Base-by-base conservation (phyloP, 2,329 filamentous ascomycete genomes). In the Raffaelea ambrosiae region DNA sequence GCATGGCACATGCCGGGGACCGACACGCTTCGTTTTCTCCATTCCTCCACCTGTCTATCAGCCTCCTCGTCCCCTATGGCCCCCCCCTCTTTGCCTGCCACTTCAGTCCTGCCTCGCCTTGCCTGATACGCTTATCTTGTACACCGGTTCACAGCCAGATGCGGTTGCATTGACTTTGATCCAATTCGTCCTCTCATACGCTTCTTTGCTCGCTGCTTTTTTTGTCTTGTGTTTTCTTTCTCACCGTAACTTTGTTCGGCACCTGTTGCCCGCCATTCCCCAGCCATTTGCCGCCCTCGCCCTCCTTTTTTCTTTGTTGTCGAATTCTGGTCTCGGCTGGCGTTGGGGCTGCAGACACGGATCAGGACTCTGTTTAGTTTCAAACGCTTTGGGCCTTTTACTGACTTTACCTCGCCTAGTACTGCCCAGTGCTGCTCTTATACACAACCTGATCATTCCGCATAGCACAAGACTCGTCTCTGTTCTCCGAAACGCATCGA, bases 191-290 rank as follows among this genome's bases (percentile, higher is more conserved):
- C 35, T 38, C 35, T 38, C 8, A 38, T 29, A 23, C 21, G 13
- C 23, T 42, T 42, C n/a, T 29, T 29, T 42, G 5, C 11, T 41
- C 35, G 18, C 35, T 38, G 20, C 40, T 43, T 19, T 43, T n/a
- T n/a, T n/a, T n/a, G n/a, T n/a, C n/a, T n/a, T 7, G 5, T 43
- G 20, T 43, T 21, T 20, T 20, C 38, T 40, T 29, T n/a, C 22
- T 43, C 41, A 43, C 41, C 41, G 41, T 43, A 43, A 43, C 29
- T 43, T 43, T 40, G 8, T 21, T 18, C 19, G 4, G 11, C 35
- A 38, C 35, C 5, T 38, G 7, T 38, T 29, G 26, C 26, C 35
- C 16, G 35, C 16, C n/a, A n/a, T n/a, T n/a, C 16, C 9, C 40
- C 21, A 26, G 11, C 14, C 20, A 22, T 26, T 26, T 5, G 10